phyloP scores from a whole-genome alignment of 768 basidiomycete species.

The Pleurotus tuber-regium region DNA sequence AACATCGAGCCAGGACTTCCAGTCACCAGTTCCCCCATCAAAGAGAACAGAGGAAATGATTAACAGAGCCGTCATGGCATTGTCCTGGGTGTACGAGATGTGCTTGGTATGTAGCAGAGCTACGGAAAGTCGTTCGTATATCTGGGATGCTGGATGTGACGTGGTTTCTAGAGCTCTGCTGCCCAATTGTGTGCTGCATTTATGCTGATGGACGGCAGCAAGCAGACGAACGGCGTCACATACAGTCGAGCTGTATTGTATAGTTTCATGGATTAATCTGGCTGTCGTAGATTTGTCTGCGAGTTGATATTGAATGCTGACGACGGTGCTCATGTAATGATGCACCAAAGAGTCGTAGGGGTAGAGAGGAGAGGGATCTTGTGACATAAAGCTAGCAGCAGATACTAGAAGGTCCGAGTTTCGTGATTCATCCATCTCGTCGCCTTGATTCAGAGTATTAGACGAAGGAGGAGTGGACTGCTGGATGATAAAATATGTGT shows the following conservation, averaged over 20 bases:
- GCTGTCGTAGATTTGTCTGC: conserved; percentile 48
- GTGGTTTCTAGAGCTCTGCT: background rate
- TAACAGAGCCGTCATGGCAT: conserved; percentile 77
- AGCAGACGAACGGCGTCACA: conserved; percentile 62
- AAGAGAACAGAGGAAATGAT: conserved; percentile 78
- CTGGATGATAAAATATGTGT: background rate
- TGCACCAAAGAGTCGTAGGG: conserved; percentile 26
- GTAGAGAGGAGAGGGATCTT: background rate
- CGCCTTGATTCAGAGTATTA: background rate
- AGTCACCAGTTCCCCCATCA: conserved; percentile 68
- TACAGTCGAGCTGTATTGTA: conserved; percentile 39
- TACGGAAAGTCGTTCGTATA: background rate
- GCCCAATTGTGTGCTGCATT: too few relatives aligned
- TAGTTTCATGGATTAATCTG: conserved; percentile 47
- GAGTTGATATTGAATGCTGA: conserved; percentile 68
- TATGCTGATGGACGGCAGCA: conserved; percentile 49
- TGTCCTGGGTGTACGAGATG: conserved; percentile 36
- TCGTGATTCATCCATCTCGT: background rate
- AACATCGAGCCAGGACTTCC: conserved; percentile 64
- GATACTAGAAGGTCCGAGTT: background rate
- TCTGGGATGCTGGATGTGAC: too few relatives aligned
- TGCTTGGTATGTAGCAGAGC: background rate
- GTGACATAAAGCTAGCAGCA: background rate
- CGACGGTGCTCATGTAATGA: conserved; percentile 60
- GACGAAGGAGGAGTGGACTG: too few relatives aligned